Percentiles rank a stretch among this genome's conserved stretches.
Evolutionary conservation across 2,329 filamentous ascomycete species (phyloP).

Genomic region (Colletotrichum cordylinicola): DNA sequence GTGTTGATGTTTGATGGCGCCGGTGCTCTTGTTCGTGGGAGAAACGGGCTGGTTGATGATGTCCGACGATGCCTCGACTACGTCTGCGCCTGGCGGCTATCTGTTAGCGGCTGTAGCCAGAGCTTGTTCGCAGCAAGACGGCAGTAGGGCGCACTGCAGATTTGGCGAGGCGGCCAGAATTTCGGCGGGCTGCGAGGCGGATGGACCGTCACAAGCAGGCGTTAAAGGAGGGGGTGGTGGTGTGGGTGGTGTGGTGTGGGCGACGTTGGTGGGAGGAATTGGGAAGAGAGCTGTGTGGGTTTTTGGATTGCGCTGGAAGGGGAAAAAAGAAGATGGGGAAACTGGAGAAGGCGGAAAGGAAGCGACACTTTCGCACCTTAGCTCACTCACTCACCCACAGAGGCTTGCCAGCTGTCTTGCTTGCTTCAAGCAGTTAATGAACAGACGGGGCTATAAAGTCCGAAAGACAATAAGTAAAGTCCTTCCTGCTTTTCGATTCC

Average conservation of each 20-base stretch:
- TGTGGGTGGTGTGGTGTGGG: conserved; percentile 12
- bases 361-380: background rate
- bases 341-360: conserved; percentile 15
- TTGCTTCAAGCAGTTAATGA: background rate
- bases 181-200: conserved; percentile 8
- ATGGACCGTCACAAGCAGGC: conserved; percentile 3
- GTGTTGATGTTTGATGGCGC: conserved; percentile 6
- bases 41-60: background rate
- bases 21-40: background rate
- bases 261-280: conserved; percentile 15
- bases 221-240: conserved; percentile 3
- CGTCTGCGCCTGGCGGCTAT: conserved; percentile 10
- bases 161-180: conserved; percentile 2
- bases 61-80: background rate
- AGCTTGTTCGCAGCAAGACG: background rate
- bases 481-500: background rate
- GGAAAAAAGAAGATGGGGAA: conserved; percentile 21
- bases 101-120: conserved; percentile 8
- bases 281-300: conserved; percentile 20
- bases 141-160: conserved; percentile 1
- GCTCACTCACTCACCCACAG: conserved; percentile 13
- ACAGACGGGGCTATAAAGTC: background rate
- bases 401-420: background rate
- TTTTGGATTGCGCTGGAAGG: conserved; percentile 19
- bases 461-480: background rate